These are phyloP conservation scores for Fusarium albosuccineum DNA, from an alignment of 2,329 filamentous ascomycete genomes.

Conservation along the genomic window DNA sequence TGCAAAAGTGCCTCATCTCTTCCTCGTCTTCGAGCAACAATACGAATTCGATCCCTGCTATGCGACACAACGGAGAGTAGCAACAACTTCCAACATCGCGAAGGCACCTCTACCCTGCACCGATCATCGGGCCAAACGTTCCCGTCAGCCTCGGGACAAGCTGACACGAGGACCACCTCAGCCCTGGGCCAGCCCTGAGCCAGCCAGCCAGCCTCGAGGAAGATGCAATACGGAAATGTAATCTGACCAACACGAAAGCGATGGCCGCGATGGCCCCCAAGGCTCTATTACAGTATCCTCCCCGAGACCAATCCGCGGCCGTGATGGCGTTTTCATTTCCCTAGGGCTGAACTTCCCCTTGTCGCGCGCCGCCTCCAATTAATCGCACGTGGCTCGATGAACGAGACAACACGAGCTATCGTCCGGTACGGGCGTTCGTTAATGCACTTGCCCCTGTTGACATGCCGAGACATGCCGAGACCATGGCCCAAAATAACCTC, in stretches of 20 bases:
- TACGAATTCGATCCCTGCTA: not conserved
- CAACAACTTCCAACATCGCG: too few relatives aligned
- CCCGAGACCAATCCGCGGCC: conserved; percentile 21
- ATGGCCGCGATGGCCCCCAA: not conserved
- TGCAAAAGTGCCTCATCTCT: too few relatives aligned
- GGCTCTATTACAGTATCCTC: not conserved
- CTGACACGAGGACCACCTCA: conserved; percentile 30
- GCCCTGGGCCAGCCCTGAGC: too few relatives aligned
- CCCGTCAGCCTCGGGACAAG: not conserved
- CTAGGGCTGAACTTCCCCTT: conserved; percentile 36
- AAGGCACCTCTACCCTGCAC: too few relatives aligned
- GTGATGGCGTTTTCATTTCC: conserved; percentile 11
- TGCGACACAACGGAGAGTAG: too few relatives aligned
- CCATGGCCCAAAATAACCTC: conserved; percentile 42
- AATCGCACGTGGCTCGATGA: conserved; percentile 35
- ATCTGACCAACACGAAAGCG: conserved; percentile 31
- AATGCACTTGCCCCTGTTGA: conserved; percentile 37
- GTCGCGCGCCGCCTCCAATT: conserved; percentile 25
- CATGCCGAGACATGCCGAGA: conserved; percentile 34
- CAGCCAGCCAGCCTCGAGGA: conserved; percentile 11
- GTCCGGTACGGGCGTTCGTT: conserved; percentile 28
- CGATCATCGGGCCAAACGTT: not conserved
- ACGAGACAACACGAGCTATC: conserved; percentile 39
- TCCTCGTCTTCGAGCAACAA: not conserved
- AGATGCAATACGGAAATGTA: conserved; percentile 17